These are phyloP conservation scores for Phytophthora constricta DNA, from an alignment of 352 stramenopile genomes.

Conservation along the genomic window DNA sequence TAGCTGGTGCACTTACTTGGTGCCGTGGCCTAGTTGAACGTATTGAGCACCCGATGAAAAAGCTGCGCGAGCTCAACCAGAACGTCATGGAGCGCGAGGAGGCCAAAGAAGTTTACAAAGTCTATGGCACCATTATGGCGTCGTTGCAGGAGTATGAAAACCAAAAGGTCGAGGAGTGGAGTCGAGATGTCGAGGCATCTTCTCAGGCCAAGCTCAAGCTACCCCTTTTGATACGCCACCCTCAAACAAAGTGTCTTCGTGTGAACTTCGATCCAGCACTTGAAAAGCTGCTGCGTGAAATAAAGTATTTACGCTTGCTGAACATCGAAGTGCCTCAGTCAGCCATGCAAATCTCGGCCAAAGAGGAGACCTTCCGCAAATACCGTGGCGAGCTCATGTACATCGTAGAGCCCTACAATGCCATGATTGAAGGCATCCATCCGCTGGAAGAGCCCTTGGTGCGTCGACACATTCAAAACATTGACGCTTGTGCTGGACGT, in stretches of 20 bases:
- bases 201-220: slow-evolving; percentile 96
- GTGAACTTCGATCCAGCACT: slow-evolving; percentile 99
- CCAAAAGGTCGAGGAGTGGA: slow-evolving; percentile 97
- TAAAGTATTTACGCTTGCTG: slow-evolving; percentile 97
- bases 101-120: slow-evolving; percentile 98
- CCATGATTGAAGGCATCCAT: slow-evolving; percentile 95
- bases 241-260: slow-evolving; percentile 90
- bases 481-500: slow-evolving; percentile 93
- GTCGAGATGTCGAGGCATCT: slow-evolving; percentile 94
- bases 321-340: slow-evolving; percentile 95
- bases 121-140: slow-evolving; percentile 95
- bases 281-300: slow-evolving; percentile 96
- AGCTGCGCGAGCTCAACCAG: slow-evolving; percentile 95
- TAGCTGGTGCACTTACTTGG: slow-evolving; percentile 96
- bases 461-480: slow-evolving; percentile 95
- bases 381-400: slow-evolving; percentile 97
- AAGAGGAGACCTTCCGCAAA: slow-evolving; percentile 95
- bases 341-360: slow-evolving; percentile 95
- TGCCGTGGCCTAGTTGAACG: slow-evolving; percentile 95
- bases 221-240: slow-evolving; percentile 91
- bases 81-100: slow-evolving; percentile 98
- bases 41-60: slow-evolving; percentile 97
- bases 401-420: slow-evolving; percentile 98
- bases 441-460: slow-evolving; percentile 97
- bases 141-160: slow-evolving; percentile 97